Evolutionary conservation across 345 rosid genomes (phyloP), one percentile per base, ranked within the genome.

Genomic region (Dovyalis caffra): DNA sequence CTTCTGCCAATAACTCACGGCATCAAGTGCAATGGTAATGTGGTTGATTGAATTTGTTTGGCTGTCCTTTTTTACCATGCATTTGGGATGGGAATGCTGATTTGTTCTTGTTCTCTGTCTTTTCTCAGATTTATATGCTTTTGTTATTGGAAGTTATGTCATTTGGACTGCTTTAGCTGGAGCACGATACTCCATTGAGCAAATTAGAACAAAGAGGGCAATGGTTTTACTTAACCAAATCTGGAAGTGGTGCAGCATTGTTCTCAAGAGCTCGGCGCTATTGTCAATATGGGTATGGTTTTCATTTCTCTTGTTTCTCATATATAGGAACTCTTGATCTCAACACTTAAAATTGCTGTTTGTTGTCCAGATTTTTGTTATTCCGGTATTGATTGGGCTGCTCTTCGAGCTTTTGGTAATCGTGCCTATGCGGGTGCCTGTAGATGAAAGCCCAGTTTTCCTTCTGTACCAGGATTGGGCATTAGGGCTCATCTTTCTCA

Each of bases 401-500:
- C 94, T 96, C 64, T 93, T 93, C 81, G 99, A 96, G 89, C 97
- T 96, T 64, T 71, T 96, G 89, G 97, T 96, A 73, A 92, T 96
- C 84, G 99, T 93, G 65, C 99, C 99, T 4, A 90, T 96, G 98
- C 88, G 99, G 77, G 98, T 96, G 69, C 99, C 98, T n/a, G 97
- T 91, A 69, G 98, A 96, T 73, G 99, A 96, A 85, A 96, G 99
- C 81, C 99, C 99, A 6, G 99, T 96, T 73, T 96, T 96, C 85
- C 97, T 96, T 71, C 82, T 96, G 60, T 96, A 96, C 81, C 99
- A 96, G 81, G 98, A 96, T 76, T 96, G 99, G 99, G 98, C 99
- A 23, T 84, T 96, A 70, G 99, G 98, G 45, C 94, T 96, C 37
- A 92, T 96, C 78, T 92, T 96, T 78, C 91, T 96, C 65, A 96